Percentiles rank a stretch among this genome's conserved stretches.
phyloP scores from a whole-genome alignment of 805 yeast species.

The Scheffersomyces amazonensis region DNA sequence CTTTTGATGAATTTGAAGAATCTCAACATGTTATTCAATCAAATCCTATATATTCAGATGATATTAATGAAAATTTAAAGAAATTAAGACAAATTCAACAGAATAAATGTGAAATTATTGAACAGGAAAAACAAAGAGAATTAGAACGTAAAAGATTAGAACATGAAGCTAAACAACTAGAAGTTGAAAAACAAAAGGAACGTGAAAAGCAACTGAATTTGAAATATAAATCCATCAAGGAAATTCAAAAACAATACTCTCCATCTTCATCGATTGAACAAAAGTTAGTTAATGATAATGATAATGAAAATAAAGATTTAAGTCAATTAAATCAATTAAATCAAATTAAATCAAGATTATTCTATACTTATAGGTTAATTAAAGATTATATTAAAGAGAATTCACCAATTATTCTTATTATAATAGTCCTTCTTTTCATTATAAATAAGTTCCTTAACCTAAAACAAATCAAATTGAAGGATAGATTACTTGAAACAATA shows the following conservation, averaged over 20 bases:
- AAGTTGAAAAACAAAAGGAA: conserved; percentile 9
- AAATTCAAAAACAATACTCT: conserved; percentile 17
- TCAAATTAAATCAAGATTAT: conserved; percentile 13
- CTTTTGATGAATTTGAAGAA: conserved; percentile 21
- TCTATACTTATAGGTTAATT: conserved; percentile 15
- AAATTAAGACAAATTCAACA: conserved; percentile 12
- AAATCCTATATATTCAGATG: conserved; percentile 13
- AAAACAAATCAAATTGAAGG: conserved; percentile 24
- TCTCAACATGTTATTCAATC: conserved; percentile 25
- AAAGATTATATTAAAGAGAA: conserved; percentile 23
- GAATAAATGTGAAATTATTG: conserved; percentile 1
- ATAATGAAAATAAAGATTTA: background rate
- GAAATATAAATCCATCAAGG: conserved; percentile 12
- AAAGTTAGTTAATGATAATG: background rate
- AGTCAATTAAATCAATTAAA: background rate
- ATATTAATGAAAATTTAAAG: conserved; percentile 4
- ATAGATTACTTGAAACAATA: conserved; percentile 33
- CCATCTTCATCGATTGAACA: conserved; percentile 2
- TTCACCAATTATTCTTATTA: conserved; percentile 22
- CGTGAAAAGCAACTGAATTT: conserved; percentile 18
- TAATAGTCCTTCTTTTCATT: conserved; percentile 18
- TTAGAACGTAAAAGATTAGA: conserved; percentile 7
- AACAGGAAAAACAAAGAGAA: conserved; percentile 6
- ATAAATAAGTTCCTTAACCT: conserved; percentile 18
- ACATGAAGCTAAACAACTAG: conserved; percentile 7